These are phyloP conservation scores for Linnemannia hyalina DNA, from an alignment of 192 early-diverging fungal genomes.

Conservation along the genomic window DNA sequence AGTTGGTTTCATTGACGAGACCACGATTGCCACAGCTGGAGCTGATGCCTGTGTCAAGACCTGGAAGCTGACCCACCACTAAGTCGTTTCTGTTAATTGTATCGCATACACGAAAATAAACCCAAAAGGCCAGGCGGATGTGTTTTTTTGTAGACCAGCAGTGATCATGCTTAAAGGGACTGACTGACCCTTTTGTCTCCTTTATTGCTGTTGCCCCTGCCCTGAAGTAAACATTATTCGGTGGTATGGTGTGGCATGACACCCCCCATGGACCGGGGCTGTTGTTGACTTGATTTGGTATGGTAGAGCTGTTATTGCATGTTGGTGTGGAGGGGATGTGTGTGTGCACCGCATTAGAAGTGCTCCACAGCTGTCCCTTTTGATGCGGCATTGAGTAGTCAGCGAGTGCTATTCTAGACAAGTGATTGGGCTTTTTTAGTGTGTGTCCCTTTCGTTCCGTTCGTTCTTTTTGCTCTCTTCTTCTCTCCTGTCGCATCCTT, in stretches of 20 bases:
- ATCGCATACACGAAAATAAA: neutral
- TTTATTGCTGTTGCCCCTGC: neutral
- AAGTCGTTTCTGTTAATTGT: slow-evolving; percentile 11
- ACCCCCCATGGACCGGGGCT: neutral
- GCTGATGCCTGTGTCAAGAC: slow-evolving; percentile 88
- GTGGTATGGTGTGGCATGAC: neutral
- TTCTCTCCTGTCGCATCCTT: too few species aligned
- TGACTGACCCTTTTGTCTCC: too few species aligned
- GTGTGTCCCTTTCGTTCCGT: neutral
- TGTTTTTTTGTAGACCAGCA: neutral
- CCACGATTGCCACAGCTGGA: slow-evolving; percentile 80
- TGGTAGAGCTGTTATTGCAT: neutral
- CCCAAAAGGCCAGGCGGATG: neutral
- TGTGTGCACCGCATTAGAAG: too few species aligned
- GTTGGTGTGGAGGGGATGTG: too few species aligned
- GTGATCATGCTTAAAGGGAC: neutral
- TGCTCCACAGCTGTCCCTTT: too few species aligned
- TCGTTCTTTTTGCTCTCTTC: too few species aligned
- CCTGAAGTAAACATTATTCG: neutral
- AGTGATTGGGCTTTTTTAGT: too few species aligned
- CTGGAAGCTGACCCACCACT: slow-evolving; percentile 63
- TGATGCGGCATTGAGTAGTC: too few species aligned
- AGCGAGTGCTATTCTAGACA: too few species aligned
- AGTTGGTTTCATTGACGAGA: slow-evolving; percentile 76
- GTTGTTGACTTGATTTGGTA: neutral